Evolutionary conservation across 345 rosid genomes (phyloP).

Genomic region (Brassica cretica): DNA sequence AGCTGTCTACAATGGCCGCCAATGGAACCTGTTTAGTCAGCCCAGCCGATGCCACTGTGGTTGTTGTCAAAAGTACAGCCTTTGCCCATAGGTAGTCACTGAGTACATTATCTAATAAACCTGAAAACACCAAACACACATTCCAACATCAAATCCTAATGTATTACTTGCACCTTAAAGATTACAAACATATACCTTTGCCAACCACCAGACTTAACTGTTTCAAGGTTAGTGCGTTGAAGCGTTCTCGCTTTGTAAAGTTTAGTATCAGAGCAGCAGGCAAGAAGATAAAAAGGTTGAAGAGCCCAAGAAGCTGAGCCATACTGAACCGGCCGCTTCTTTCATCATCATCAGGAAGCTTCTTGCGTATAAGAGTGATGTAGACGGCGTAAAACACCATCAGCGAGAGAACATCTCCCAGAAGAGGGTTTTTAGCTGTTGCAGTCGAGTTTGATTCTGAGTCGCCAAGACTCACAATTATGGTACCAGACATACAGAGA

Average conservation of each 20-base stretch:
- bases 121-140: conserved; percentile 36
- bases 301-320: conserved; percentile 92
- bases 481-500: conserved; percentile 45
- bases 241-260: conserved; percentile 70
- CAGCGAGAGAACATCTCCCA: conserved; percentile 79
- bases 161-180: too few relatives aligned
- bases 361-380: conserved; percentile 82
- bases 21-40: conserved; percentile 91
- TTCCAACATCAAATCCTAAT: too few relatives aligned
- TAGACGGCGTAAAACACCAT: conserved; percentile 70
- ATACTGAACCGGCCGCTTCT: conserved; percentile 69
- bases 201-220: conserved; percentile 79
- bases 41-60: conserved; percentile 93
- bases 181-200: conserved; percentile 52
- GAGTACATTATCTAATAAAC: conserved; percentile 85
- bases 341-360: conserved; percentile 83
- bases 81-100: conserved; percentile 96
- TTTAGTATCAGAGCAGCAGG: conserved; percentile 73
- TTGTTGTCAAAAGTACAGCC: conserved; percentile 84
- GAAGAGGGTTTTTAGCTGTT: conserved; percentile 64
- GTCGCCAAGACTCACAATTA: conserved; percentile 88
- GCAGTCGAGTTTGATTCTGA: conserved; percentile 47
- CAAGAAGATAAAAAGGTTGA: conserved; percentile 73
- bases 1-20: conserved; percentile 80
- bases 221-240: conserved; percentile 56